Evolutionary conservation across 1,284 basidiomycete species (phyloP), one percentile per base, ranked within the genome.

Genomic region (Somion occarium): DNA sequence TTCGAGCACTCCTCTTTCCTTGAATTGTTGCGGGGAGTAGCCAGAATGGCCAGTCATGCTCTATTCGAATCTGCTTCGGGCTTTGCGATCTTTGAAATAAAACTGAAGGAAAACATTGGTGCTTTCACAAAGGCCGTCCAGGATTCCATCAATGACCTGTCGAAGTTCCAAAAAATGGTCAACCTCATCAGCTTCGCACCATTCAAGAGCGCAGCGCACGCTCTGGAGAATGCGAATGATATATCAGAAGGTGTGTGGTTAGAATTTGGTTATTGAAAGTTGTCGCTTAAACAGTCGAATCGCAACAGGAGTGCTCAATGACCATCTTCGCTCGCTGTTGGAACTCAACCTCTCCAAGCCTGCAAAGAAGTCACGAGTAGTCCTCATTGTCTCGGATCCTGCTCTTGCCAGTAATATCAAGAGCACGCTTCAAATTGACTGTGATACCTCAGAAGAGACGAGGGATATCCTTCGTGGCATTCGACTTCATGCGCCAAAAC

Each of bases 51-150:
- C 59, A 90, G 90, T 30, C 94, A 99, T 73, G 79, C 93, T 59
- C 85, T 99, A 53, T 97, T 95, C 74, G 95, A 99, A 76, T 88
- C 91, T 39, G 87, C 96, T 54, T 94, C 93, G 27, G 96, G 96
- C 56, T 97, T 96, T 79, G 93, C 92, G 52, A 78, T 99, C 57
- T 98, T 98, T 72, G 83, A 94, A 67, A 87, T 90, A 61, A 87
- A 90, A 59, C 83, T 95, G 58, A 80, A 85, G 57, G 95, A 98
- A 73, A 88, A 95, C 62, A 89, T 98, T 66, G 96, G 88, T 30
- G 80, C 91, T 50, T 85, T 88, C 64, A 86, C 91, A 47, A 79
- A 82, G 66, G 80, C 82, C 44, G 87, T 95, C 51, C 95, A 98
- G 73, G 84, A 90, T 54, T 88, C 91, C 42, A 86, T 96, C 62